Base-by-base conservation (phyloP, 2,329 filamentous ascomycete species). In the Simplicillium sp. region DNA sequence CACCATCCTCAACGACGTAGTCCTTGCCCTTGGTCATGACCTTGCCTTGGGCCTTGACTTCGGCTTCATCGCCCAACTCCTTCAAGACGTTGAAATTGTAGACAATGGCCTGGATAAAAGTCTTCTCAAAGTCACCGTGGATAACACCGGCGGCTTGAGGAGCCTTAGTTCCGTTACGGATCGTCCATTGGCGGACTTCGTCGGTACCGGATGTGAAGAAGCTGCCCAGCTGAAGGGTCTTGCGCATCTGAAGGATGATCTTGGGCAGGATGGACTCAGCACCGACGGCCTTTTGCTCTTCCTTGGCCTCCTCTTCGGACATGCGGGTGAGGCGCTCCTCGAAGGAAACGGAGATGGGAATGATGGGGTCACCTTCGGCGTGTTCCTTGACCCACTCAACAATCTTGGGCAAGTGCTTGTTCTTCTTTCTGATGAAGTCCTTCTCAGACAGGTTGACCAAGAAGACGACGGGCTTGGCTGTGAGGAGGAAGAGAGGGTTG, bases 11-110 rank as follows among this genome's bases (percentile, higher is more conserved):
- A 11, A 92, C 80, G 6, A 90, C 77, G 62, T 98, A 97, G 39
- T 97, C 90, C 72, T 97, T 97, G 59, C 92, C 92, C 75, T 98
- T 98, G 44, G 90, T 97, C 82, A 95, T 86, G 50, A 98, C 65
- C 73, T 98, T 98, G 55, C 92, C 92, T 65, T 90, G 90, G 18
- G 90, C 78, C 73, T 89, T 94, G 51, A 96, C 85, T 51, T 84
- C 78, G 17, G 80, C 71, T 70, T 98, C 92, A 49, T 94, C 87
- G 39, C 90, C 90, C 37, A 85, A 70, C 66, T 97, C 92, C 68
- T 83, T 87, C 40, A 98, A 70, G 2, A 75, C 67, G 18, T 61
- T 71, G 67, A 80, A 98, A 70, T 95, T 97, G 70, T 94, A 97
- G 25, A 96, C 88, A 48, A 98, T 76, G 48, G 75, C 84, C 68